Evolutionary conservation across 345 rosid species (phyloP).

Genomic region (Eutrema japonicum): DNA sequence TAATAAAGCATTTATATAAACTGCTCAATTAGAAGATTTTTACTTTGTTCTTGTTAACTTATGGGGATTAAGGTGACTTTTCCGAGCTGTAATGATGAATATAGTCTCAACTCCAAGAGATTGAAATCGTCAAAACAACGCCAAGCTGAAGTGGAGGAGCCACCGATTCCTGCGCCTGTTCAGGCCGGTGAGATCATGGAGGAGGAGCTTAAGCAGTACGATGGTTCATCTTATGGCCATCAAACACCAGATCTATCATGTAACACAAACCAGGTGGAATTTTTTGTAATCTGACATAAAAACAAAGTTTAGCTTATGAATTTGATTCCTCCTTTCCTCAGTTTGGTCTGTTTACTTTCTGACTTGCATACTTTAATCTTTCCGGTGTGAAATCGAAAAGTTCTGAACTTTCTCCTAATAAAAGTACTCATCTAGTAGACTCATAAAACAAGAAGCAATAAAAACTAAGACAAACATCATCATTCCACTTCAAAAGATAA

Average conservation of each 20-base stretch:
- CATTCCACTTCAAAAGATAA: too few species aligned
- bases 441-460: too few species aligned
- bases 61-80: too few species aligned
- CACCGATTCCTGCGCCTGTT: constrained; percentile 81
- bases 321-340: not conserved
- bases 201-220: constrained; percentile 79
- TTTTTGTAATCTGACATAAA: too few species aligned
- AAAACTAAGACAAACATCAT: too few species aligned
- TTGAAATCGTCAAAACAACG: not conserved
- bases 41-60: too few species aligned
- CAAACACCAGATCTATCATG: constrained; percentile 98
- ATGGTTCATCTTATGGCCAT: constrained; percentile 89
- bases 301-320: not conserved
- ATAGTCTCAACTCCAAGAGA: too few species aligned
- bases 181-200: constrained; percentile 85
- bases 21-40: too few species aligned
- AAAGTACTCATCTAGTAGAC: too few species aligned
- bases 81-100: too few species aligned
- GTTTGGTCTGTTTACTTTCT: not conserved
- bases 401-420: not conserved
- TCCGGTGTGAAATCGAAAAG: not conserved
- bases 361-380: too few species aligned
- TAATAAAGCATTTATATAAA: constrained; percentile 3
- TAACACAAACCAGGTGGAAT: constrained; percentile 84
- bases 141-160: constrained; percentile 52